Percentiles rank a stretch among this genome's conserved stretches.
Conservation (phyloP, 768 basidiomycete genomes). For the Pisolithus orientalis region DNA sequence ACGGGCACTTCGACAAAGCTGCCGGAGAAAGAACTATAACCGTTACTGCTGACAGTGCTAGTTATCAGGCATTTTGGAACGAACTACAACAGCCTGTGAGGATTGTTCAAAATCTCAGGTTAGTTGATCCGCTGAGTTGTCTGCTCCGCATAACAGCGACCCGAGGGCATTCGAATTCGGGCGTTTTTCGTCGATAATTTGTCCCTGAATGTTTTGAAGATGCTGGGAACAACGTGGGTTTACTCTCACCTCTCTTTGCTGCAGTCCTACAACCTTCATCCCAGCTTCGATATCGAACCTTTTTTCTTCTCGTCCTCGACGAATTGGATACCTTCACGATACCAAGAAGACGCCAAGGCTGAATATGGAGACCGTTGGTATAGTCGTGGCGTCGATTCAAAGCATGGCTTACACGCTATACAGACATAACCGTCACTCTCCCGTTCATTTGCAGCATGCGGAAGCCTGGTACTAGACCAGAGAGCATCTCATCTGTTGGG, state of each 20-base stretch:
- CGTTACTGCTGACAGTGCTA: constrained; percentile 11
- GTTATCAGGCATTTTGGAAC: constrained; percentile 20
- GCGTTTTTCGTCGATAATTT: constrained; percentile 34
- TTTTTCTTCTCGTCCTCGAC: constrained; percentile 40
- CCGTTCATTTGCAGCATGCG: constrained; percentile 36
- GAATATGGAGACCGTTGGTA: constrained; percentile 33
- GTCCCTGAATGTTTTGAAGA: constrained; percentile 25
- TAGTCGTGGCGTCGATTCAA: background rate
- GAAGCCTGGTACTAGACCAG: constrained; percentile 22
- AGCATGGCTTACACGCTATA: background rate
- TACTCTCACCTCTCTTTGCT: background rate
- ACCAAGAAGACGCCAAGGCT: constrained; percentile 28
- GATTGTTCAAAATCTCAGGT: background rate
- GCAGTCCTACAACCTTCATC: background rate
- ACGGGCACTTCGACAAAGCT: constrained; percentile 15
- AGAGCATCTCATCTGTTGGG: constrained; percentile 4
- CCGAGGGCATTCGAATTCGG: constrained; percentile 22
- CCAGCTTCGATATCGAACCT: constrained; percentile 36
- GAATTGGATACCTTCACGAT: constrained; percentile 38
- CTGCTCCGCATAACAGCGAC: constrained; percentile 8
- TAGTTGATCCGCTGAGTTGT: background rate
- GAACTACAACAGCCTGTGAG: constrained; percentile 23
- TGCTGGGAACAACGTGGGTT: constrained; percentile 34
- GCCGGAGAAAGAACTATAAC: constrained; percentile 1
- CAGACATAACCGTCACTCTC: constrained; percentile 40